phyloP scores from a whole-genome alignment of 495 filamentous ascomycete genomes.

The Aspergillus campestris region DNA sequence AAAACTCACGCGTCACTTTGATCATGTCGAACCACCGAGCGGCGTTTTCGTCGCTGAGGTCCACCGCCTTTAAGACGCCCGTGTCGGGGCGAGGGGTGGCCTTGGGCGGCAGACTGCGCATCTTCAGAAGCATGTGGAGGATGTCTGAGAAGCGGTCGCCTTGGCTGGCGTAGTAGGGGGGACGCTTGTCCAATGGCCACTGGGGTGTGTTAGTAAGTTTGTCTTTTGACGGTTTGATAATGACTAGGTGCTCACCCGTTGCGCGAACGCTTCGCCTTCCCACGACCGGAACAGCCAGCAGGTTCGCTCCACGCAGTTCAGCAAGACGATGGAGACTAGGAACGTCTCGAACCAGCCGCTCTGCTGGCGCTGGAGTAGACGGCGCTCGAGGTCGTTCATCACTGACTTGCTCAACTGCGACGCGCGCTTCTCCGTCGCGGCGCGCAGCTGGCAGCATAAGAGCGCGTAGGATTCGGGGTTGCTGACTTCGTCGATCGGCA shows the following conservation, averaged over 20 bases:
- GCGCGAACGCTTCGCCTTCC: conserved; percentile 49
- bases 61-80: conserved; percentile 43
- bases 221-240: neutral
- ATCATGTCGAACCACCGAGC: conserved; percentile 55
- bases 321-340: conserved; percentile 60
- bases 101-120: conserved; percentile 62
- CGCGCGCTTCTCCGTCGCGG: conserved; percentile 66
- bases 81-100: conserved; percentile 42
- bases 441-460: conserved; percentile 62
- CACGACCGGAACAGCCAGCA: conserved; percentile 72
- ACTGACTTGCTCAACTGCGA: conserved; percentile 55
- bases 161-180: conserved; percentile 57
- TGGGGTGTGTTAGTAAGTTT: conserved; percentile 6
- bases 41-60: conserved; percentile 45
- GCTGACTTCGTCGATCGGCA: conserved; percentile 36
- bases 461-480: conserved; percentile 41
- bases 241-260: conserved; percentile 21
- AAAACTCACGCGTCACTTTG: conserved; percentile 48
- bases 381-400: conserved; percentile 66
- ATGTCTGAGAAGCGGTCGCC: conserved; percentile 65
- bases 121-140: conserved; percentile 63
- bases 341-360: conserved; percentile 67
- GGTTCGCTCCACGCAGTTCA: conserved; percentile 77
- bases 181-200: conserved; percentile 69
- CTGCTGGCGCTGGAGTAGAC: conserved; percentile 64